These are phyloP conservation scores for Wickerhamomyces bisporus DNA, from an alignment of 805 yeast species.

Conservation along the genomic window DNA sequence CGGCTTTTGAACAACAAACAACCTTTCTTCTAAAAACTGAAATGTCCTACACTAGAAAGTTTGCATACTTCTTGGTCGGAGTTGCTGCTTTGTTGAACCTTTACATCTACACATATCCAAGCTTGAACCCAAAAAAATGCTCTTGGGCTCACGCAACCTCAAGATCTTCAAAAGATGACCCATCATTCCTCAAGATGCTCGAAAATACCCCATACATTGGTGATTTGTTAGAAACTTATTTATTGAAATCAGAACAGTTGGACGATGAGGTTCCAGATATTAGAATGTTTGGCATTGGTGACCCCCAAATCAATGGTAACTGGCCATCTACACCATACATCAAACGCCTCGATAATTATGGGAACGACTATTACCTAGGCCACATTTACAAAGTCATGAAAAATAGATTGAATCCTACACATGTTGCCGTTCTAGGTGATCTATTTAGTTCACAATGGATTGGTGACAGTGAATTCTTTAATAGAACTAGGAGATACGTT, in stretches of 20 bases:
- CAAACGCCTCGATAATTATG: slow-evolving; percentile 75
- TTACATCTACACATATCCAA: slow-evolving; percentile 75
- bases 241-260: slow-evolving; percentile 18
- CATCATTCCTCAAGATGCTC: slow-evolving; percentile 6
- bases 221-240: slow-evolving; percentile 23
- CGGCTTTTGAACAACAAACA: no score
- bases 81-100: slow-evolving; percentile 46
- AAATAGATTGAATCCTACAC: slow-evolving; percentile 61
- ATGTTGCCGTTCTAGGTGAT: slow-evolving; percentile 90
- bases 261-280: slow-evolving; percentile 34
- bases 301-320: slow-evolving; percentile 93
- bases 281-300: slow-evolving; percentile 81
- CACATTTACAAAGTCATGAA: slow-evolving; percentile 73
- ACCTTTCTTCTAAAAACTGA: no score
- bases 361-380: slow-evolving; percentile 85
- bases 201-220: slow-evolving; percentile 18
- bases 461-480: slow-evolving; percentile 75
- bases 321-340: slow-evolving; percentile 67
- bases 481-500: slow-evolving; percentile 70
- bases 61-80: slow-evolving; percentile 21
- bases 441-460: slow-evolving; percentile 95
- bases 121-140: slow-evolving; percentile 47
- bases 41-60: slow-evolving; percentile 19
- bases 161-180: slow-evolving; percentile 12
- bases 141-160: slow-evolving; percentile 44